These are phyloP conservation scores for Conringia planisiliqua DNA, from an alignment of 345 rosid genomes.

Conservation along the genomic window DNA sequence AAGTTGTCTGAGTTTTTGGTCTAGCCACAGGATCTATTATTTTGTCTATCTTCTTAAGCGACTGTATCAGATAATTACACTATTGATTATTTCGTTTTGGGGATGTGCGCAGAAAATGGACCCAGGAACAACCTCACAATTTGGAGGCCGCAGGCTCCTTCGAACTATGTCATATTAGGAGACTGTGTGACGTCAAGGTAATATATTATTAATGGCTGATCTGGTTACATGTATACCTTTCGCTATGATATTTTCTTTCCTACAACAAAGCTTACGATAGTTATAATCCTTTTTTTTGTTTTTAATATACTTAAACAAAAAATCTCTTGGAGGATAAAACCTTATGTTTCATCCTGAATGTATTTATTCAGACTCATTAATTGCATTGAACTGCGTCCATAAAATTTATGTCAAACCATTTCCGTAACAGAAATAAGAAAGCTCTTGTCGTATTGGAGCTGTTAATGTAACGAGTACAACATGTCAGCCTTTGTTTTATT, in stretches of 20 bases:
- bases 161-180: slow-evolving; percentile 92
- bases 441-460: slow-evolving; percentile 7
- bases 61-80: slow-evolving; percentile 11
- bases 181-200: slow-evolving; percentile 99
- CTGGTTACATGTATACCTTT: slow-evolving; percentile 20
- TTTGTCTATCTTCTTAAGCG: background rate
- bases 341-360: background rate
- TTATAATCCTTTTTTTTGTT: background rate
- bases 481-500: slow-evolving; percentile 7
- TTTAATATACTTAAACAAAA: background rate
- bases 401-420: slow-evolving; percentile 1
- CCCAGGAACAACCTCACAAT: slow-evolving; percentile 71
- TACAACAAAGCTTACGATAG: background rate
- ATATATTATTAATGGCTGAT: slow-evolving; percentile 7
- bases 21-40: slow-evolving; percentile 5
- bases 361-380: background rate
- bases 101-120: slow-evolving; percentile 61
- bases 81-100: background rate
- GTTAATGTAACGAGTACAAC: background rate
- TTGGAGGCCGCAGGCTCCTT: slow-evolving; percentile 96
- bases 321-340: background rate
- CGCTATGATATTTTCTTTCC: slow-evolving; percentile 1
- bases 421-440: background rate
- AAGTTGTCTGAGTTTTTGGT: background rate
- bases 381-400: slow-evolving; percentile 8